Evolutionary conservation across 106 monocot species (phyloP).

Genomic region (Amphibolis antarctica): DNA sequence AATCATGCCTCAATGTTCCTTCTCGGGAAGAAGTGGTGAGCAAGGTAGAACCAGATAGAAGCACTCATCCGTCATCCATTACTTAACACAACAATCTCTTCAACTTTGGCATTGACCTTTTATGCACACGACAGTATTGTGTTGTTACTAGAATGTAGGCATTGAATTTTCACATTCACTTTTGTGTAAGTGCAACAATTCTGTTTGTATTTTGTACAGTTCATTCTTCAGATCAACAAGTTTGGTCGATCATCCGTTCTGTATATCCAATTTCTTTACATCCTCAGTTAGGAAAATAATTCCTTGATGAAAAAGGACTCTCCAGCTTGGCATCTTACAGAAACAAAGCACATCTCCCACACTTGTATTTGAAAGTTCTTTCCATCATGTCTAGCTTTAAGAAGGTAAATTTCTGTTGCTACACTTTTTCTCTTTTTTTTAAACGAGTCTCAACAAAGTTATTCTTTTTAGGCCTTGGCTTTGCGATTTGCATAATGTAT

Average conservation of each 20-base stretch:
- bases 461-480: background rate
- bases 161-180: background rate
- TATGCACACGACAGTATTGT: background rate
- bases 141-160: background rate
- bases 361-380: background rate
- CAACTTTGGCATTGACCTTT: background rate
- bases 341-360: no score
- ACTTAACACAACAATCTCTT: background rate
- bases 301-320: no score
- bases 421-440: background rate
- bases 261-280: background rate
- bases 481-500: background rate
- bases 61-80: background rate
- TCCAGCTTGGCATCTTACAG: no score
- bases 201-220: constrained; percentile 3
- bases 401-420: background rate
- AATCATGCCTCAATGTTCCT: constrained; percentile 71
- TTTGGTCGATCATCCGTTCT: background rate
- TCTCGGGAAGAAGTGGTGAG: constrained; percentile 26
- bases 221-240: background rate
- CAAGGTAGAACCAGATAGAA: background rate
- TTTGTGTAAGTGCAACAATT: background rate
- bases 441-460: background rate
- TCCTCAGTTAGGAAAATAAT: no score
- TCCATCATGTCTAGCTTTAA: background rate